phyloP scores from a whole-genome alignment of 345 rosid genomes.

The Populus deltoides region DNA sequence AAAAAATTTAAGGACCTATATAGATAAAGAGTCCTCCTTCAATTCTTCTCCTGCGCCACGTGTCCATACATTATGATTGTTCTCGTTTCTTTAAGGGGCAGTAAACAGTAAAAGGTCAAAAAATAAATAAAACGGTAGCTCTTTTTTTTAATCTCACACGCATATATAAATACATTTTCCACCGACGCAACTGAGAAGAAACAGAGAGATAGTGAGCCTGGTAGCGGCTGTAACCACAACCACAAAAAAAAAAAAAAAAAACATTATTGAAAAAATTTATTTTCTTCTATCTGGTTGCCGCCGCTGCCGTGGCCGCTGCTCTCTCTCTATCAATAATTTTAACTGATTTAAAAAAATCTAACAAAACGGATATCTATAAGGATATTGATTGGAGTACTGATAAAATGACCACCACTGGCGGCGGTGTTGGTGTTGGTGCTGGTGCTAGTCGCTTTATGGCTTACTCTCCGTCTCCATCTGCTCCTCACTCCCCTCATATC shows the following conservation, averaged over 20 bases:
- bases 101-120: not conserved
- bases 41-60: not conserved
- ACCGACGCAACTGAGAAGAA: constrained; percentile 16
- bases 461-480: constrained; percentile 83
- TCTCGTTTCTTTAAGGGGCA: not conserved
- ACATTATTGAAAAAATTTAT: not conserved
- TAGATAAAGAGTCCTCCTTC: not conserved
- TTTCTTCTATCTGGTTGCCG: not conserved
- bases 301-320: not conserved
- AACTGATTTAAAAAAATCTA: not conserved
- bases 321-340: not conserved
- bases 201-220: constrained; percentile 2
- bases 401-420: constrained; percentile 17
- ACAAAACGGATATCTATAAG: constrained; percentile 18
- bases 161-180: constrained; percentile 1
- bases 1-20: not conserved
- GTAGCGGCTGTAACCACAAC: constrained; percentile 7
- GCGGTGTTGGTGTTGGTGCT: constrained; percentile 22
- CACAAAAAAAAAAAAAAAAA: not conserved
- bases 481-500: constrained; percentile 78
- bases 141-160: not conserved
- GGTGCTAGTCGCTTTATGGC: constrained; percentile 71
- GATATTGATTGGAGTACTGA: constrained; percentile 26
- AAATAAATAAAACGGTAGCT: not conserved
- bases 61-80: not conserved